phyloP scores from a whole-genome alignment of 768 basidiomycete genomes.

The Rhizopogon vulgaris region DNA sequence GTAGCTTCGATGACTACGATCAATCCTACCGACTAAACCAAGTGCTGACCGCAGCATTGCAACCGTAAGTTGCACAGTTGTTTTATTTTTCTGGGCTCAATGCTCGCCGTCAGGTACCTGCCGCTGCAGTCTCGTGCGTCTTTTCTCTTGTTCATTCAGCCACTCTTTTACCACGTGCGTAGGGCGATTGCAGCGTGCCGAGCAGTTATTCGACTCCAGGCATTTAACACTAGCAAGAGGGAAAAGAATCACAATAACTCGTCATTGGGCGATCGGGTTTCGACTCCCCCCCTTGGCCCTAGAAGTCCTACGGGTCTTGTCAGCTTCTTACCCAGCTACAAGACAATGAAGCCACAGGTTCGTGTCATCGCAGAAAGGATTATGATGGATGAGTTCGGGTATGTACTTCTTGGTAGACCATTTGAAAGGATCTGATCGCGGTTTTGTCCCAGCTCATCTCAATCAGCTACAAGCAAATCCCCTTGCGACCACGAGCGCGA shows the following conservation, averaged over 20 bases:
- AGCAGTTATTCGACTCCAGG: constrained; percentile 59
- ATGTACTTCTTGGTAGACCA: not conserved
- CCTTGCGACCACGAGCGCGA: not conserved
- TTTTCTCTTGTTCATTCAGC: not conserved
- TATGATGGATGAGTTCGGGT: constrained; percentile 51
- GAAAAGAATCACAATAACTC: not conserved
- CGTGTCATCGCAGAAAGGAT: constrained; percentile 57
- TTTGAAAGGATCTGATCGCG: not conserved
- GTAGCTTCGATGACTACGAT: constrained; percentile 16
- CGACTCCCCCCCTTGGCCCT: not conserved
- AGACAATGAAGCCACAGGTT: constrained; percentile 23
- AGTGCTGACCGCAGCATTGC: constrained; percentile 36
- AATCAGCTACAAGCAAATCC: not conserved
- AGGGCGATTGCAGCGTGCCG: constrained; percentile 58
- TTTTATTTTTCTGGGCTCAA: not conserved
- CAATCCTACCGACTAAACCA: not conserved
- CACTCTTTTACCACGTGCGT: constrained; percentile 1
- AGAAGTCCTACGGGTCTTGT: not conserved
- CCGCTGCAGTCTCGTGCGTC: constrained; percentile 58
- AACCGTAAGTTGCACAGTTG: constrained; percentile 32
- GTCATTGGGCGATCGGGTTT: not conserved
- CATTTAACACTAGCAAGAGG: constrained; percentile 33
- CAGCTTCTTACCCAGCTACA: constrained; percentile 7
- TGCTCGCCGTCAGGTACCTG: constrained; percentile 42
- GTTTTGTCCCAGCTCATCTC: not conserved